A percentile compares a stretch with the other conserved stretches of the same genome.
Evolutionary conservation across 78 protist species (phyloP).

Genomic region (Dictyostelium citrinum): DNA sequence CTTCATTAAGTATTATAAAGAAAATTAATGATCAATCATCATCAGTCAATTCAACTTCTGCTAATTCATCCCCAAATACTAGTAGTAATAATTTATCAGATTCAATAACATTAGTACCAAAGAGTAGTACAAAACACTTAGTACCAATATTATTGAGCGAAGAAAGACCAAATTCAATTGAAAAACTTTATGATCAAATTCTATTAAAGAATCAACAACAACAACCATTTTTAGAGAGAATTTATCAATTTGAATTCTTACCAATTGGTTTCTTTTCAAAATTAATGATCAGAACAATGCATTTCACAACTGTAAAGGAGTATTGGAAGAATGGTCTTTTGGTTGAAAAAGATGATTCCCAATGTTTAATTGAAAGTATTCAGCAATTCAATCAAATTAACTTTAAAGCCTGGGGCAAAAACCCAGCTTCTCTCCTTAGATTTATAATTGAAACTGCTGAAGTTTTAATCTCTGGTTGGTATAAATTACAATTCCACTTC

Average conservation of each 20-base stretch:
- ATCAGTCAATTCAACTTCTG: too few species aligned
- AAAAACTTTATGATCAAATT: background rate
- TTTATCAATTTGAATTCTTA: constrained; percentile 68
- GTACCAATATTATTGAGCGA: constrained; percentile 42
- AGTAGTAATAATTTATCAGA: background rate
- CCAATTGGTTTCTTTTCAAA: constrained; percentile 69
- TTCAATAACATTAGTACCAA: constrained; percentile 10
- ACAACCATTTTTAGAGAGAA: constrained; percentile 17
- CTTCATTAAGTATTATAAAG: constrained; percentile 3
- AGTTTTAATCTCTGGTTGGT: constrained; percentile 57
- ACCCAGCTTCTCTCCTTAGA: constrained; percentile 6
- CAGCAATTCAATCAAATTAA: background rate
- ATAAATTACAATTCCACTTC: constrained; percentile 52
- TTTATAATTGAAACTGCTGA: constrained; percentile 71
- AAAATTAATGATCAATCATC: background rate
- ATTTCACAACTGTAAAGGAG: constrained; percentile 56
- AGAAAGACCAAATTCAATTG: constrained; percentile 37
- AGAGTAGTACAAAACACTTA: constrained; percentile 23
- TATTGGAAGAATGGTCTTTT: constrained; percentile 65
- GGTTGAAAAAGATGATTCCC: constrained; percentile 32
- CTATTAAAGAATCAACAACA: background rate
- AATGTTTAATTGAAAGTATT: constrained; percentile 18
- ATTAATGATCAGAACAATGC: constrained; percentile 65
- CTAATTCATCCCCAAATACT: background rate
- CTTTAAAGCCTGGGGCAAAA: constrained; percentile 58